phyloP scores from a whole-genome alignment of 2,329 filamentous ascomycete genomes.

The Endothia cerciana region DNA sequence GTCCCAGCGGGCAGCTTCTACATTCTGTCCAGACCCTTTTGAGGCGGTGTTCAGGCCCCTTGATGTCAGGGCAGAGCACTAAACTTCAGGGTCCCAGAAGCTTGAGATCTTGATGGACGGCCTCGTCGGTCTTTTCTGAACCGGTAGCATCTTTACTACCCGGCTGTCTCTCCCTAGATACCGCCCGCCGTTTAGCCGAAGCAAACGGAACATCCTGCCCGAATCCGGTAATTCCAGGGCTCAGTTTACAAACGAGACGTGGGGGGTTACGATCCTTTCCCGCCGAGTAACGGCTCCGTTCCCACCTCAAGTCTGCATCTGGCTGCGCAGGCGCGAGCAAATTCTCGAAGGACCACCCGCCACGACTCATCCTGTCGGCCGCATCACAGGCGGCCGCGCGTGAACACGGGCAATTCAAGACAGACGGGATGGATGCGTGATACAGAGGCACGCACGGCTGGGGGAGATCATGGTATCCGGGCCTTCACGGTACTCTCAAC shows the following conservation, averaged over 20 bases:
- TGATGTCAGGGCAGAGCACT: slow-evolving; percentile 18
- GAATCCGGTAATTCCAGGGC: not conserved
- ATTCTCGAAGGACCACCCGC: slow-evolving; percentile 9
- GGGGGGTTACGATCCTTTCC: slow-evolving; percentile 4
- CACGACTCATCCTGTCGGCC: slow-evolving; percentile 14
- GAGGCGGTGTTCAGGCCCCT: slow-evolving; percentile 17
- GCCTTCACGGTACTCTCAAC: not conserved
- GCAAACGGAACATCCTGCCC: slow-evolving; percentile 14
- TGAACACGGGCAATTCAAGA: not conserved
- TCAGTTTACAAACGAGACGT: not conserved
- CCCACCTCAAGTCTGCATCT: not conserved
- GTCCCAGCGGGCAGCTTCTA: slow-evolving; percentile 9
- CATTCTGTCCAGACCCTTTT: slow-evolving; percentile 14
- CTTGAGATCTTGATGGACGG: slow-evolving; percentile 8
- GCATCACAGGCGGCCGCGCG: slow-evolving; percentile 6
- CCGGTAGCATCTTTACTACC: slow-evolving; percentile 3
- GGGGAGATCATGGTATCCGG: not conserved
- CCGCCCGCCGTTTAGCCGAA: not conserved
- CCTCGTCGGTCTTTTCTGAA: slow-evolving; percentile 8
- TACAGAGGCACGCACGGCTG: slow-evolving; percentile 10
- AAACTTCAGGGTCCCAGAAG: slow-evolving; percentile 4
- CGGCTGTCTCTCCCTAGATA: not conserved
- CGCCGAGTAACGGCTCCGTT: not conserved
- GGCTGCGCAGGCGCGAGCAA: slow-evolving; percentile 7
- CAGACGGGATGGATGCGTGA: slow-evolving; percentile 6